phyloP scores from a whole-genome alignment of 2,329 filamentous ascomycete species.

The Ophiostoma novo-ulmi region DNA sequence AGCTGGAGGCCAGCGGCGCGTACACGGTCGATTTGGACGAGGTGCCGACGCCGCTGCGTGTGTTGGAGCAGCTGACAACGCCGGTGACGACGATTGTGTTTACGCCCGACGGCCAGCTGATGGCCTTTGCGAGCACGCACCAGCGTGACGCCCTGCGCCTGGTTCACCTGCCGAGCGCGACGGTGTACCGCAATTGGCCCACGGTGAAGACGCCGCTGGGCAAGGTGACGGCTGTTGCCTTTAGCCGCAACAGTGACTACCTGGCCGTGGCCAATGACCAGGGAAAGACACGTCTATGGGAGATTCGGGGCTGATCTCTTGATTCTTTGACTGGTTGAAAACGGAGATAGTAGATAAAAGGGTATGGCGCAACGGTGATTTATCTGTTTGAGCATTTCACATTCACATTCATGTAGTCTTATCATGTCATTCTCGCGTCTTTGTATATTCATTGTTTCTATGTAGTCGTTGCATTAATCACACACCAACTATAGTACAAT shows the following conservation, averaged over 20 bases:
- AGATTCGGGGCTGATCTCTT: conserved; percentile 58
- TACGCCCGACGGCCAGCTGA: conserved; percentile 80
- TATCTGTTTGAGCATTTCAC: conserved; percentile 7
- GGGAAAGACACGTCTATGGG: conserved; percentile 86
- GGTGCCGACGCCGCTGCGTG: conserved; percentile 65
- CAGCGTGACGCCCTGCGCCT: conserved; percentile 84
- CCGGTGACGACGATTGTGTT: conserved; percentile 75
- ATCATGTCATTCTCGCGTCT: neutral
- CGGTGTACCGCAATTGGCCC: conserved; percentile 95
- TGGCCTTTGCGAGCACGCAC: conserved; percentile 79
- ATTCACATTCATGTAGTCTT: neutral
- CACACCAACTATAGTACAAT: conserved; percentile 34
- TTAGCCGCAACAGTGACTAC: conserved; percentile 60
- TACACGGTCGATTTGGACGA: conserved; percentile 51
- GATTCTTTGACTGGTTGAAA: neutral
- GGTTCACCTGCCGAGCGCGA: conserved; percentile 86
- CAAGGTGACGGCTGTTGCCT: conserved; percentile 69
- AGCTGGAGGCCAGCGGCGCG: conserved; percentile 22
- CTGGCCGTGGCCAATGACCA: conserved; percentile 83
- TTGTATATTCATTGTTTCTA: neutral
- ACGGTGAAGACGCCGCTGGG: conserved; percentile 85
- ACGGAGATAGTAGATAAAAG: neutral
- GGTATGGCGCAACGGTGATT: conserved; percentile 11
- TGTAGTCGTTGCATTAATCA: neutral
- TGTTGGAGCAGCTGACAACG: conserved; percentile 82